Percentiles rank a stretch among this genome's conserved stretches.
phyloP scores from a whole-genome alignment of 306 rosid genomes.

The Corylus avellana region DNA sequence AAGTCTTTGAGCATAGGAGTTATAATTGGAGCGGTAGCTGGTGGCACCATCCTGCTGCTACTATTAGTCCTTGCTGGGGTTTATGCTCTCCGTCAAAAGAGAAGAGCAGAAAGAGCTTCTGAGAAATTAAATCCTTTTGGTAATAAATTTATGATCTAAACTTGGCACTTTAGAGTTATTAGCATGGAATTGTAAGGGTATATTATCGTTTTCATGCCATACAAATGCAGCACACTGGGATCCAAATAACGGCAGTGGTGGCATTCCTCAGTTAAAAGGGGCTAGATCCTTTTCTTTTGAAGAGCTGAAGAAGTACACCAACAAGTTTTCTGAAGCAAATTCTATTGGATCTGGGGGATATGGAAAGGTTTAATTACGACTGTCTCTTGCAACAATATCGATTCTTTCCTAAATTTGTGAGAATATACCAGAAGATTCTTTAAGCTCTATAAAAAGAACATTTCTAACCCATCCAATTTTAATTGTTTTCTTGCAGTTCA shows the following conservation, averaged over 20 bases:
- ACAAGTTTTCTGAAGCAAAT: constrained; percentile 41
- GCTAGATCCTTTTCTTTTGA: constrained; percentile 67
- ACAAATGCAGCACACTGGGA: constrained; percentile 53
- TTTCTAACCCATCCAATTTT: neutral
- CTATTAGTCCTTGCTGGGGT: constrained; percentile 43
- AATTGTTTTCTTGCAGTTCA: too few relatives aligned
- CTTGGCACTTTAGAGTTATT: neutral
- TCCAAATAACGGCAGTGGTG: constrained; percentile 36
- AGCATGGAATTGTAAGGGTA: neutral
- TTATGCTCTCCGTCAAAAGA: constrained; percentile 59
- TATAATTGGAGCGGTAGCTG: constrained; percentile 64
- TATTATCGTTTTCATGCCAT: constrained; percentile 23
- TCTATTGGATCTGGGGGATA: constrained; percentile 69
- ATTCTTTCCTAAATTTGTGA: neutral
- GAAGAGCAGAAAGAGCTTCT: constrained; percentile 39
- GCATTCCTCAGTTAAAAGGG: constrained; percentile 47
- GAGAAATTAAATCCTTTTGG: constrained; percentile 45
- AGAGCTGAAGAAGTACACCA: constrained; percentile 64
- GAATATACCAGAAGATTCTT: neutral
- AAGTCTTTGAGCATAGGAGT: constrained; percentile 41
- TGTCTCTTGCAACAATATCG: neutral
- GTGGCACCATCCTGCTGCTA: constrained; percentile 55
- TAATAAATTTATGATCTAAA: constrained; percentile 5
- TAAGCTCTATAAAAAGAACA: neutral
- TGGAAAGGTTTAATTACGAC: constrained; percentile 56